Evolutionary conservation across 495 filamentous ascomycete genomes (phyloP).

Genomic region (Copromyces sp.): DNA sequence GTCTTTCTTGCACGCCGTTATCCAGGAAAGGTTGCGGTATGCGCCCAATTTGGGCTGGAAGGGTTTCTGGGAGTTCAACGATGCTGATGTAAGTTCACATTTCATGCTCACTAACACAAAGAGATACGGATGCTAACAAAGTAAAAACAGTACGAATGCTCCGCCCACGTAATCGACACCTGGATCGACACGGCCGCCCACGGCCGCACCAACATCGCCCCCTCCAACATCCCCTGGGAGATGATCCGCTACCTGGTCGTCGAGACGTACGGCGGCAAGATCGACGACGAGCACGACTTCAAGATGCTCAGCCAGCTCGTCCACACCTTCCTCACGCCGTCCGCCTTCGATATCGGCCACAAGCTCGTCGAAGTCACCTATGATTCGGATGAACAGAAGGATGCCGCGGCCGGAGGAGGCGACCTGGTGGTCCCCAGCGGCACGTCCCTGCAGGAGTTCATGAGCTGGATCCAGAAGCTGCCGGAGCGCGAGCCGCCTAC

Average conservation of each 20-base stretch:
- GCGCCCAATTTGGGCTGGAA: conserved; percentile 95
- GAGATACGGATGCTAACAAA: conserved; percentile 1
- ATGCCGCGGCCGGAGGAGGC: conserved; percentile 19
- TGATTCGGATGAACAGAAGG: conserved; percentile 19
- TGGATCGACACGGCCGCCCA: conserved; percentile 80
- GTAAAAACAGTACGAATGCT: conserved; percentile 77
- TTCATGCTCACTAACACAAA: neutral
- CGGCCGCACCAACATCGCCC: conserved; percentile 83
- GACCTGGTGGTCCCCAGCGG: conserved; percentile 65
- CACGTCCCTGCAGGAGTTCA: conserved; percentile 77
- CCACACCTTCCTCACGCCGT: conserved; percentile 63
- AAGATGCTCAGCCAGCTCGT: conserved; percentile 60
- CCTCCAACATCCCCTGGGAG: conserved; percentile 90
- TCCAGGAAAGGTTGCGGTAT: conserved; percentile 92
- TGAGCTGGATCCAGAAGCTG: conserved; percentile 80
- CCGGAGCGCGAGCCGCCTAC: conserved; percentile 95
- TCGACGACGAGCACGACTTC: conserved; percentile 89
- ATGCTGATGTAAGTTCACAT: conserved; percentile 76
- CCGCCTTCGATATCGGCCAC: conserved; percentile 85
- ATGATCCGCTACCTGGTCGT: conserved; percentile 88
- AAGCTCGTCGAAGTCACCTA: conserved; percentile 49
- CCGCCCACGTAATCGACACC: conserved; percentile 86
- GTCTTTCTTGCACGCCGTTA: conserved; percentile 89
- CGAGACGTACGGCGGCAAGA: conserved; percentile 96
- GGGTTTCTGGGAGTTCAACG: conserved; percentile 99